Evolutionary conservation across 2,329 filamentous ascomycete genomes (phyloP).

Genomic region (Talaromyces albobiverticillius): DNA sequence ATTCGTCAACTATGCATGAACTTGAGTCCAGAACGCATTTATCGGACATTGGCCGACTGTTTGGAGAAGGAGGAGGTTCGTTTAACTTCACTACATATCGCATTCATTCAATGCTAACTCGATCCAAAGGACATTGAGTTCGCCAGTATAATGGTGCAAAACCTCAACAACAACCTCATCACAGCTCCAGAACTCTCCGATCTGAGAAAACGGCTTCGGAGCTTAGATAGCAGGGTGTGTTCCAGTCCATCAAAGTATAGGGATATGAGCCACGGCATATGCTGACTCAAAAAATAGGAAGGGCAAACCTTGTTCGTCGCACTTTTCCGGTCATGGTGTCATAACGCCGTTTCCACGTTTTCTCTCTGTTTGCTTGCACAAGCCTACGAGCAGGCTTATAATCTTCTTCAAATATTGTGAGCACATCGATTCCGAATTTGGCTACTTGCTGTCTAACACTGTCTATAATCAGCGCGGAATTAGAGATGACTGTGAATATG

Average conservation of each 20-base stretch:
- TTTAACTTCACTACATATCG: not conserved
- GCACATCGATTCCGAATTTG: conserved; percentile 26
- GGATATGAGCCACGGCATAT: not conserved
- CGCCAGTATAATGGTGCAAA: conserved; percentile 99
- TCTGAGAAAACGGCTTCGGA: conserved; percentile 82
- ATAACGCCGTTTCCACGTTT: conserved; percentile 96
- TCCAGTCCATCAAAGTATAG: not conserved
- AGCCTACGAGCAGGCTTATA: conserved; percentile 96
- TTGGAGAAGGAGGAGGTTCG: conserved; percentile 84
- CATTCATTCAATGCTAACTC: conserved; percentile 11
- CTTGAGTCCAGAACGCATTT: conserved; percentile 90
- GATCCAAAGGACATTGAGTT: conserved; percentile 76
- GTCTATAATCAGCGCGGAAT: conserved; percentile 66
- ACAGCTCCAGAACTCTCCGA: conserved; percentile 93
- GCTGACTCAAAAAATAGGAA: conserved; percentile 55
- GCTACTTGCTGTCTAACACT: conserved; percentile 23
- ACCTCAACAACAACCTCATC: conserved; percentile 97
- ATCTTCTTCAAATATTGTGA: conserved; percentile 91
- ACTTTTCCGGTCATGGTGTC: conserved; percentile 95
- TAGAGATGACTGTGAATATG: conserved; percentile 99
- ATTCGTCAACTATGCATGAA: conserved; percentile 93
- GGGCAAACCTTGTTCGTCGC: conserved; percentile 94
- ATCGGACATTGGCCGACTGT: conserved; percentile 90
- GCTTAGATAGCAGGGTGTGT: conserved; percentile 76
- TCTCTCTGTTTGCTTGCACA: conserved; percentile 92